Evolutionary conservation across 768 basidiomycete genomes (phyloP).

Genomic region (Mycena amicta): DNA sequence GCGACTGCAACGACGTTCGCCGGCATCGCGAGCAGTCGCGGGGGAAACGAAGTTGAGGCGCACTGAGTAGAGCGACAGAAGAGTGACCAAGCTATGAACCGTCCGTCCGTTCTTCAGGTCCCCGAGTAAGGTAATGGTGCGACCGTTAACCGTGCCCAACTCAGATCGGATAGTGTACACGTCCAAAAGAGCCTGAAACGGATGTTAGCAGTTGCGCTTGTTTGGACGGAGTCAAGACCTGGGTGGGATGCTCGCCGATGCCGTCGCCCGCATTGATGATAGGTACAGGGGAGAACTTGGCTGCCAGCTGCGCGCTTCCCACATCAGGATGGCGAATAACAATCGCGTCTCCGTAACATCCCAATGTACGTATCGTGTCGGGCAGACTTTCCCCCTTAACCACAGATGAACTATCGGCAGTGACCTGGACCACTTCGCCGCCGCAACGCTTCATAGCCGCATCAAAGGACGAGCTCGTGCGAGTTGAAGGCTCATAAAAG

Average conservation of each 20-base stretch:
- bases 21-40: conserved; percentile 87
- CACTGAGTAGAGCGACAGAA: conserved; percentile 90
- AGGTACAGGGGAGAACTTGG: conserved; percentile 94
- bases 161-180: conserved; percentile 97
- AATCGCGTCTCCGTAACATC: conserved; percentile 93
- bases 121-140: conserved; percentile 88
- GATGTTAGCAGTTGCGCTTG: too few relatives aligned
- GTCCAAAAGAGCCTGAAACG: conserved; percentile 71
- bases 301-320: conserved; percentile 93
- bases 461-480: conserved; percentile 95
- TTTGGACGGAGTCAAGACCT: conserved; percentile 45
- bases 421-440: conserved; percentile 89
- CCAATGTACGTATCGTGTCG: conserved; percentile 92
- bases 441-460: conserved; percentile 99
- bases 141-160: conserved; percentile 95
- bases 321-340: conserved; percentile 94
- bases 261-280: conserved; percentile 98
- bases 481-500: conserved; percentile 97
- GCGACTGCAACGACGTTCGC: conserved; percentile 80
- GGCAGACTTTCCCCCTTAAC: conserved; percentile 91
- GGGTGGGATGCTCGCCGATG: conserved; percentile 95
- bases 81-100: conserved; percentile 91
- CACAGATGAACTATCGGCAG: conserved; percentile 82
- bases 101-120: conserved; percentile 98
- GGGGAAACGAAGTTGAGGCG: conserved; percentile 94